Percentiles rank a stretch among this genome's conserved stretches.
phyloP scores from a whole-genome alignment of 2,329 filamentous ascomycete genomes.

The Zymoseptoria passerinii region DNA sequence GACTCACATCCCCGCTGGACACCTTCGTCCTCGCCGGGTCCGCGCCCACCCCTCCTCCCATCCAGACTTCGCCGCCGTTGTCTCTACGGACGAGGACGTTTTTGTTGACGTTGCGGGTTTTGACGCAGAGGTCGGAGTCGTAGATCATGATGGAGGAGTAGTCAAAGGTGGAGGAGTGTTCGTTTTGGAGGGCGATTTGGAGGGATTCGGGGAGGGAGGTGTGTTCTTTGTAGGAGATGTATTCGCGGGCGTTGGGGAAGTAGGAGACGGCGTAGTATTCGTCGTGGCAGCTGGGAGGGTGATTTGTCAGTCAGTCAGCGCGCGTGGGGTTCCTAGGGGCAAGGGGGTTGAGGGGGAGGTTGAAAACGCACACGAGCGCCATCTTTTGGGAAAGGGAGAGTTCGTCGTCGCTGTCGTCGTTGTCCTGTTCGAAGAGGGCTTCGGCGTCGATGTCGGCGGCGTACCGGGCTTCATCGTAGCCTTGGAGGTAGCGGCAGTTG shows the following conservation, averaged over 20 bases:
- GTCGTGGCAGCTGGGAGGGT: background rate
- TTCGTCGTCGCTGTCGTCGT: background rate
- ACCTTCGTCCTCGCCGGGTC: background rate
- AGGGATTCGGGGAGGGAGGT: background rate
- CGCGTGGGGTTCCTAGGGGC: no score
- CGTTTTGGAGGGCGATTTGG: background rate
- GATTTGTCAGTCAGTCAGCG: no score
- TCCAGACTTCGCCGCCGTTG: background rate
- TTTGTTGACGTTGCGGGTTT: background rate
- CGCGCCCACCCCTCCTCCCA: conserved; percentile 4
- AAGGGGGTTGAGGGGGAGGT: background rate
- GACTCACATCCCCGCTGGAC: conserved; percentile 1
- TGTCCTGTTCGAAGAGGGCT: conserved; percentile 1
- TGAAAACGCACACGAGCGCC: background rate
- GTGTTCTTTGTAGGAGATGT: background rate
- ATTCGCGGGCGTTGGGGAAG: conserved; percentile 5
- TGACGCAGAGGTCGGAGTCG: background rate
- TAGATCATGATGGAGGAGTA: conserved; percentile 11
- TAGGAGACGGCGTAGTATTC: conserved; percentile 1
- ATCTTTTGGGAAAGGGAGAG: background rate
- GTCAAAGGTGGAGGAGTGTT: conserved; percentile 4
- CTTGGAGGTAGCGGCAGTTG: conserved; percentile 3
- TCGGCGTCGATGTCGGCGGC: conserved; percentile 1
- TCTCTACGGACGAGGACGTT: conserved; percentile 1
- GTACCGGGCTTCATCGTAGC: conserved; percentile 3